phyloP scores from a whole-genome alignment of 2,329 filamentous ascomycete species.

The Alternaria brassicae region DNA sequence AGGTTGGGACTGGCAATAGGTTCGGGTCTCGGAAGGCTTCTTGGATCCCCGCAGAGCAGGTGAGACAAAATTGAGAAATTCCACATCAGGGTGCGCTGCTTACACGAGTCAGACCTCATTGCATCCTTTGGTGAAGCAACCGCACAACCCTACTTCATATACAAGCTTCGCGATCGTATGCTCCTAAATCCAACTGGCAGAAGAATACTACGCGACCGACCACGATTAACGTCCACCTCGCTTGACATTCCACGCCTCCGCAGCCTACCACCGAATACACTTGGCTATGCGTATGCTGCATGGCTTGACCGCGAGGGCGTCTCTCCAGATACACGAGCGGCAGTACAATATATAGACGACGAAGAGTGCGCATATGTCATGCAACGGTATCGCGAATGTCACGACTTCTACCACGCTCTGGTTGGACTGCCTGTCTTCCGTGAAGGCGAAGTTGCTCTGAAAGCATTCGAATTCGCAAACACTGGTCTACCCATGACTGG shows the following conservation, averaged over 20 bases:
- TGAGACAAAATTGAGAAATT: constrained; percentile 42
- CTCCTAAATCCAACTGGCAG: constrained; percentile 82
- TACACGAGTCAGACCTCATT: constrained; percentile 74
- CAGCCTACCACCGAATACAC: constrained; percentile 71
- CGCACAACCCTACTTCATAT: constrained; percentile 92
- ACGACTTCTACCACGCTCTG: constrained; percentile 97
- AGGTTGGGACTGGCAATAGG: constrained; percentile 72
- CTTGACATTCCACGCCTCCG: constrained; percentile 75
- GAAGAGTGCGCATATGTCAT: constrained; percentile 97
- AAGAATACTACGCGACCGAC: constrained; percentile 87
- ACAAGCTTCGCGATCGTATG: constrained; percentile 91
- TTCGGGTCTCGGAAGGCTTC: constrained; percentile 66
- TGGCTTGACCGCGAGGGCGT: constrained; percentile 97
- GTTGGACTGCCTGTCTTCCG: constrained; percentile 88
- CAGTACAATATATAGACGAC: constrained; percentile 90
- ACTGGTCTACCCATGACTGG: constrained; percentile 95
- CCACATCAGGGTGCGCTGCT: background rate
- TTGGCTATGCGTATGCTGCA: constrained; percentile 81
- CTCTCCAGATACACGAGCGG: constrained; percentile 83
- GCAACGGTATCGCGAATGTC: constrained; percentile 96
- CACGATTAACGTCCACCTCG: constrained; percentile 79
- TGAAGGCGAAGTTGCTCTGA: constrained; percentile 97
- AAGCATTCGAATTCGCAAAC: constrained; percentile 97
- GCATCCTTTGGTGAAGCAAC: constrained; percentile 94
- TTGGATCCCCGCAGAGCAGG: constrained; percentile 82